Base-by-base conservation (phyloP, 2,329 filamentous ascomycete species). In the Rhinocladiella mackenziei region DNA sequence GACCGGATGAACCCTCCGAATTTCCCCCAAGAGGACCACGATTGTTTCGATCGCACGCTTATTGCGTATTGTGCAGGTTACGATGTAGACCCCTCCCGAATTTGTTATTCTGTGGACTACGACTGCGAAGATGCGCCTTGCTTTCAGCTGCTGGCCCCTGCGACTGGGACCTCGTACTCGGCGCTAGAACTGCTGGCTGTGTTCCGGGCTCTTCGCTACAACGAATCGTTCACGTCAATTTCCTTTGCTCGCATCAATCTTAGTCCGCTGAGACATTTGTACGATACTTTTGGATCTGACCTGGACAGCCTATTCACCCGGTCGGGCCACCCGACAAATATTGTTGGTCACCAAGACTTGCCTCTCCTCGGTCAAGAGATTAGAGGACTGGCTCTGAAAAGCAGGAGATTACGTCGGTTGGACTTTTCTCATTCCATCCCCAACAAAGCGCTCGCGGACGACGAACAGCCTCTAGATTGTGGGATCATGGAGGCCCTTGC, bases 11-110 rank as follows among this genome's bases (percentile, higher is more conserved):
- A 71, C 20, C 69, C 70, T 3, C 65, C 70, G 1, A 67, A 74
- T 3, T 63, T 69, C 19, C 60, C 73, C 2, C 72, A 76, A 31
- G 73, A 77, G 41, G 81, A 84, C 45, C 79, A 77, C 43, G 39
- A 68, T 45, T 75, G 71, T 56, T 77, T 86, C 56, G 80, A 85
- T 54, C 72, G 81, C 23, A 86, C 82, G 1, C 62, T 86, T 22
- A 77, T 77, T 35, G 83, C 81, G 23, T 86, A 85, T 58, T 85
- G 81, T 58, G 72, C 82, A 30, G 81, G 80, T 14, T 86, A 85
- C 59, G 76, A 78, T 45, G 69, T 84, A 15, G 80, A 84, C 55
- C 78, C 82, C 2, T 75, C 76, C 9, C 83, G 81, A 43, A 81
- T 86, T 36, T 73, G 76, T 39, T 84, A 84, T 56, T 72, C 72